phyloP scores from a whole-genome alignment of 2,329 filamentous ascomycete species.

The Myrmaecium sp. region DNA sequence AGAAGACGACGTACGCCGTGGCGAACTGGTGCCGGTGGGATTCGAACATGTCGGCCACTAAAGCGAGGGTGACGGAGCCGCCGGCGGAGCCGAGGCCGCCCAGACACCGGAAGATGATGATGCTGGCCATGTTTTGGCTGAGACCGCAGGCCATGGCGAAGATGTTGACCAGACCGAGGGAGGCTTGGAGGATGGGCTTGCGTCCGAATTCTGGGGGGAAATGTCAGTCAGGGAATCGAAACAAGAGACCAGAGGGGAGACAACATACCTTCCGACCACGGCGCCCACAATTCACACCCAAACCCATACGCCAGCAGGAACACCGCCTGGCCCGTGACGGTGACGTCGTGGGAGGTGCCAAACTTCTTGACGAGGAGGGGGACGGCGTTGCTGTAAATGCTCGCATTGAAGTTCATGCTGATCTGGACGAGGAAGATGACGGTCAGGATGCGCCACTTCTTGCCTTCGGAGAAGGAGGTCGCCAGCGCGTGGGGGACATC shows the following conservation, averaged over 20 bases:
- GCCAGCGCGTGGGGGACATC: constrained; percentile 21
- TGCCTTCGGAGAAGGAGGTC: too few species aligned
- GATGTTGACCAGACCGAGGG: constrained; percentile 31
- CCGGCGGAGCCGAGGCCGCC: constrained; percentile 42
- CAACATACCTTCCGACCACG: too few species aligned
- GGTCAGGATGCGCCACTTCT: constrained; percentile 30
- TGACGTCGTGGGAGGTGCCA: constrained; percentile 22
- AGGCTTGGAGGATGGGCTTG: constrained; percentile 28
- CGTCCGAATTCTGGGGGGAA: constrained; percentile 25
- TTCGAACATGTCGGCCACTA: constrained; percentile 41
- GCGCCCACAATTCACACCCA: constrained; percentile 30
- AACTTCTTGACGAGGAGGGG: constrained; percentile 25
- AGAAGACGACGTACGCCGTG: constrained; percentile 37
- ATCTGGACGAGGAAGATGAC: constrained; percentile 31
- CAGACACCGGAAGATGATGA: constrained; percentile 22
- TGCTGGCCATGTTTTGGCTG: constrained; percentile 21
- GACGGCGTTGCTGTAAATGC: constrained; percentile 27
- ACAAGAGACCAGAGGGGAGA: background rate
- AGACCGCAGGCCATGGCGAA: constrained; percentile 28
- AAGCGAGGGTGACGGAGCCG: constrained; percentile 41
- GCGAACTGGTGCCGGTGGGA: constrained; percentile 37
- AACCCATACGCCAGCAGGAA: constrained; percentile 34
- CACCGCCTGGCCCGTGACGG: constrained; percentile 25
- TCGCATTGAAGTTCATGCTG: constrained; percentile 36
- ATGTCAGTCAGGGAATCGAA: background rate